A percentile compares a stretch with the other conserved stretches of the same genome.
phyloP scores from a whole-genome alignment of 768 basidiomycete genomes.

The Mycena latifolia region DNA sequence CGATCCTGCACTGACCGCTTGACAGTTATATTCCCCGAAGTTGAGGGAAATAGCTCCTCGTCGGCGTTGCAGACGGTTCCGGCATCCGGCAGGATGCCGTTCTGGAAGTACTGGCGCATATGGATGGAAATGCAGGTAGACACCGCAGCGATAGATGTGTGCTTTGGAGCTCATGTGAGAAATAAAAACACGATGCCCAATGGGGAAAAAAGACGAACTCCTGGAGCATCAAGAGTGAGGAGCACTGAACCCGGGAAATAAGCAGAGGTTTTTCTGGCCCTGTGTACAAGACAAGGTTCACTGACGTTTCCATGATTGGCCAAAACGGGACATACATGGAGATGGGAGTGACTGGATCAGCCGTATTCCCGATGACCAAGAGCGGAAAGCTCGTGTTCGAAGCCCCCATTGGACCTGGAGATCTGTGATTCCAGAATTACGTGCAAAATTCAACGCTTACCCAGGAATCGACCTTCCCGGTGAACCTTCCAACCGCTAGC shows the following conservation, averaged over 20 bases:
- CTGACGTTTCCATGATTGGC: not conserved
- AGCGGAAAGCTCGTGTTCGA: constrained; percentile 46
- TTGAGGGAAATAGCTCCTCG: constrained; percentile 21
- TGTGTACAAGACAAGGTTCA: too few species aligned
- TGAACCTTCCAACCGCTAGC: constrained; percentile 25
- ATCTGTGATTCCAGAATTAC: not conserved
- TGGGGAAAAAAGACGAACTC: not conserved
- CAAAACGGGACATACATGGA: constrained; percentile 7
- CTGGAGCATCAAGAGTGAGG: not conserved
- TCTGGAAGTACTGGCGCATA: constrained; percentile 21
- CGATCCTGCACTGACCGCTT: too few species aligned
- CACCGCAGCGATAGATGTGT: constrained; percentile 47
- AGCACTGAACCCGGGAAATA: not conserved
- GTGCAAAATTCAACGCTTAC: constrained; percentile 24
- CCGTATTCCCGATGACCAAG: too few species aligned
- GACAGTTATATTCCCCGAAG: too few species aligned
- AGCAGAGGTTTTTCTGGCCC: not conserved
- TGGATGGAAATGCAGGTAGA: constrained; percentile 47
- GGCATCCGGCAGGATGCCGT: constrained; percentile 21
- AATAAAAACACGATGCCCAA: not conserved
- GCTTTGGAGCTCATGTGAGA: constrained; percentile 39
- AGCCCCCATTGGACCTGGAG: constrained; percentile 43
- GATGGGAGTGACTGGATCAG: constrained; percentile 33
- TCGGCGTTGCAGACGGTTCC: constrained; percentile 22
- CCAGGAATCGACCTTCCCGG: constrained; percentile 24